Percentiles rank a stretch among this genome's conserved stretches.
phyloP scores from a whole-genome alignment of 495 filamentous ascomycete genomes.

The Penicillium chermesinum region DNA sequence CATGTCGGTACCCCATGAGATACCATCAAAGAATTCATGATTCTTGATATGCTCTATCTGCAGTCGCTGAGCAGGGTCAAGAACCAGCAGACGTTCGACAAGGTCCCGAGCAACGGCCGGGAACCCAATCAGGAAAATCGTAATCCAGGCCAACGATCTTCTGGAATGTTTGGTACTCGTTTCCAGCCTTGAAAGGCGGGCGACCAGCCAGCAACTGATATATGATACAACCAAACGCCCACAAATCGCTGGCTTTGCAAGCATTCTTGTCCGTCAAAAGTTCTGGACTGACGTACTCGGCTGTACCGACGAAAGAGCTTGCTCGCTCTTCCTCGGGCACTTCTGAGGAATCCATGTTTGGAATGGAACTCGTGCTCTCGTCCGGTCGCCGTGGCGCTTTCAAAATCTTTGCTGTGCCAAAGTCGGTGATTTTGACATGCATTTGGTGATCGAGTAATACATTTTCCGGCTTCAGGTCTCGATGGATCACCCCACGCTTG shows the following conservation, averaged over 20 bases:
- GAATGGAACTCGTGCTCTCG: constrained; percentile 35
- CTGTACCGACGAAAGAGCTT: constrained; percentile 95
- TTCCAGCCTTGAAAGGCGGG: constrained; percentile 95
- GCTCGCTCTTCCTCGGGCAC: constrained; percentile 66
- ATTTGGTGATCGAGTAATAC: constrained; percentile 91
- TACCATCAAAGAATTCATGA: constrained; percentile 93
- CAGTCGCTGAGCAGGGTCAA: constrained; percentile 82
- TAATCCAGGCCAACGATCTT: constrained; percentile 95
- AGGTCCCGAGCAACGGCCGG: constrained; percentile 84
- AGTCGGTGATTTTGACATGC: constrained; percentile 98
- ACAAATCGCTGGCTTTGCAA: constrained; percentile 95
- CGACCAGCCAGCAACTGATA: constrained; percentile 92
- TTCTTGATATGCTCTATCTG: constrained; percentile 96
- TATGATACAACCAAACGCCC: constrained; percentile 99
- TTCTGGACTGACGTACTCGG: constrained; percentile 97
- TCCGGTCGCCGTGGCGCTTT: constrained; percentile 56
- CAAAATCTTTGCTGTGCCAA: constrained; percentile 93
- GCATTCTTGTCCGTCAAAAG: constrained; percentile 92
- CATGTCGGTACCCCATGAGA: constrained; percentile 75
- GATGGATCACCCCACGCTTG: constrained; percentile 88
- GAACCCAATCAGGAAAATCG: constrained; percentile 86
- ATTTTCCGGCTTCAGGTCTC: constrained; percentile 97
- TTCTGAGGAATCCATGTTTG: constrained; percentile 50
- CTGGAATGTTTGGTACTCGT: constrained; percentile 97
- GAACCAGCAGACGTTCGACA: constrained; percentile 84